A percentile compares a stretch with the other conserved stretches of the same genome.
These are phyloP conservation scores for Candida argentea DNA, from an alignment of 805 yeast species.

Conservation along the genomic window DNA sequence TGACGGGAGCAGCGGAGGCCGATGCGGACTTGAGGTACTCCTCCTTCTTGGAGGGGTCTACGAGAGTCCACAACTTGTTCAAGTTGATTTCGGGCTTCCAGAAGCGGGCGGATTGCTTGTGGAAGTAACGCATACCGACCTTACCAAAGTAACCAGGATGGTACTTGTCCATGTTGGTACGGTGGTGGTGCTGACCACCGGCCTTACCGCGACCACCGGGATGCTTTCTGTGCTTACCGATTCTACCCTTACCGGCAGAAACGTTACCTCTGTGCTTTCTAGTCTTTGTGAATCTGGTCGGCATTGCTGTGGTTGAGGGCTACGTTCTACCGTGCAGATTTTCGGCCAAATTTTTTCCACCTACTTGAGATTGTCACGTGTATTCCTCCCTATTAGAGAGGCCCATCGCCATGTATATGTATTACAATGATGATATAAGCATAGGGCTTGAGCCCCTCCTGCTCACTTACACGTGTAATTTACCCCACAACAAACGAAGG, in stretches of 20 bases:
- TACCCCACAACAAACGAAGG: no score
- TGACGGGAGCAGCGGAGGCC: conserved; percentile 92
- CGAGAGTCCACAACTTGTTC: conserved; percentile 97
- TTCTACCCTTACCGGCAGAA: conserved; percentile 99
- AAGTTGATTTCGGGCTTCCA: conserved; percentile 98
- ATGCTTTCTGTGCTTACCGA: conserved; percentile 99
- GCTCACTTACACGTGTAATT: neutral
- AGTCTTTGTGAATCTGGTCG: conserved; percentile 98
- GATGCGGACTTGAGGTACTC: conserved; percentile 80
- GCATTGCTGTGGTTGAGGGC: conserved; percentile 48
- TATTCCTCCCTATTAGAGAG: no score
- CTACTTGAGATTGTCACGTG: no score
- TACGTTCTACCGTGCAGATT: no score
- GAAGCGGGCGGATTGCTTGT: conserved; percentile 86
- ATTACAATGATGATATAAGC: neutral
- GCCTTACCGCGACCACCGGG: conserved; percentile 99
- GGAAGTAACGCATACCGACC: conserved; percentile 99
- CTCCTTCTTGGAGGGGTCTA: conserved; percentile 90
- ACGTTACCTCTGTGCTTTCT: conserved; percentile 99
- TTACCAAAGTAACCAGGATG: conserved; percentile 99
- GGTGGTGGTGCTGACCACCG: conserved; percentile 99
- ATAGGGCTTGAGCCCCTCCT: conserved; percentile 1
- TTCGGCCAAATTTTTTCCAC: no score
- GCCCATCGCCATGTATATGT: neutral
- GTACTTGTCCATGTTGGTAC: conserved; percentile 99